Evolutionary conservation across 2,329 filamentous ascomycete species (phyloP).

Genomic region (Parafenestella ontariensis): DNA sequence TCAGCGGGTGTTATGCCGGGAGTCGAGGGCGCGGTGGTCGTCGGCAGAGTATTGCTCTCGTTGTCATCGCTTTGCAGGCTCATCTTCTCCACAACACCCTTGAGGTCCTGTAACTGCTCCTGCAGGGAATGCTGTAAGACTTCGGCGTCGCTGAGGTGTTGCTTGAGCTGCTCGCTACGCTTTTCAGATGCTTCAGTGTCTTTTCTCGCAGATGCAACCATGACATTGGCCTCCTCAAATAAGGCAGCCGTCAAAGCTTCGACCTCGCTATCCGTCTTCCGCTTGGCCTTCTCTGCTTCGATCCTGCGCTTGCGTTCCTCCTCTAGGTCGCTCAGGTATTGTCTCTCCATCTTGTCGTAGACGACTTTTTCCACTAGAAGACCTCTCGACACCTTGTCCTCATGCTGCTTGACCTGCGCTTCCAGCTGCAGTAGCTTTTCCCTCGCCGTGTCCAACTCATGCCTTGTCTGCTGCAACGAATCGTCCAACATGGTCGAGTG

Average conservation of each 20-base stretch:
- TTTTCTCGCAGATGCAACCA: slow-evolving; percentile 89
- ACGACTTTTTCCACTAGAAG: slow-evolving; percentile 77
- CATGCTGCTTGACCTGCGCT: slow-evolving; percentile 70
- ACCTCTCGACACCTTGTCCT: slow-evolving; percentile 73
- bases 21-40: slow-evolving; percentile 75
- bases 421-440: slow-evolving; percentile 74
- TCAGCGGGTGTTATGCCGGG: slow-evolving; percentile 69
- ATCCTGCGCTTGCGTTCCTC: slow-evolving; percentile 51
- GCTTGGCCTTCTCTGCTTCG: slow-evolving; percentile 70
- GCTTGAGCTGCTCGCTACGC: slow-evolving; percentile 85
- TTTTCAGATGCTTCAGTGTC: slow-evolving; percentile 82
- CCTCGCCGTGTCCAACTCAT: slow-evolving; percentile 78
- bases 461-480: slow-evolving; percentile 78
- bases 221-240: slow-evolving; percentile 98
- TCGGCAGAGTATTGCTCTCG: slow-evolving; percentile 69
- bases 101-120: slow-evolving; percentile 90
- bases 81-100: slow-evolving; percentile 90
- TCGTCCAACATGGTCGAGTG: slow-evolving; percentile 93
- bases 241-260: slow-evolving; percentile 88
- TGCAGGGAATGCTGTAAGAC: slow-evolving; percentile 85
- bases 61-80: slow-evolving; percentile 74
- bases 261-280: slow-evolving; percentile 88
- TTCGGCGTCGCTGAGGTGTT: slow-evolving; percentile 87
- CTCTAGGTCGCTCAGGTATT: slow-evolving; percentile 50
- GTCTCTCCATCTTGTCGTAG: slow-evolving; percentile 64